Base-by-base conservation (phyloP, 805 yeast genomes). In the Candida pseudofarinosa region DNA sequence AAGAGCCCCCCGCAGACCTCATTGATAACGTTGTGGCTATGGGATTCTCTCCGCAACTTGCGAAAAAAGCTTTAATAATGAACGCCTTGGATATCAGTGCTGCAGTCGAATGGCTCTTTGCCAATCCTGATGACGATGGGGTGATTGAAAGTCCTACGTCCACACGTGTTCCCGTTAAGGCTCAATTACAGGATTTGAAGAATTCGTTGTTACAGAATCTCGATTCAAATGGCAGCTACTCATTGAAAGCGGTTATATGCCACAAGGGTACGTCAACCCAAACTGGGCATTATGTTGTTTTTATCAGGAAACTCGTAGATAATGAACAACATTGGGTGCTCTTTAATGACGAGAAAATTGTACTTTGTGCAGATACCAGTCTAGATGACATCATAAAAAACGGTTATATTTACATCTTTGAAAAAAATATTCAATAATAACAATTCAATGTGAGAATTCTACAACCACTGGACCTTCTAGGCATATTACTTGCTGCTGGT, bases 71-170 rank as follows among this genome's bases (percentile, higher is more conserved):
- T 0, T 66, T 93, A 34, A 43, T 74, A 15, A 49, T 83, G 40
- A 82, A 76, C 51, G 63, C 67, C 4, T 77, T 78, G 19, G 84
- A 85, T 54, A 67, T 82, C 2, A 90, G 86, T 52, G 77, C 78
- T 1, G 85, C 98, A 3, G 85, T 89, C 3, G 97, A 89, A 46
- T 93, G 98, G 98, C 73, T 93, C 4, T 93, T 93, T 57, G 66
- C 67, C 18, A 77, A 91, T 56, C 88, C 95, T 8, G 85, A 85
- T 47, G 96, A 85, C 60, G 77, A 81, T 52, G 95, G 90, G 3
- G 73, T 61, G 4, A 50, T 83, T 3, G 67, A 69, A 3, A 37
- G 33, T 23, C 33, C 32, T 12, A 16, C 34, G 1, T 18, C 26
- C 3, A 51, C 62, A 0, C 46, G 20, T 2, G 47, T 57, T 44